Evolutionary conservation across 352 stramenopile species (phyloP).

Genomic region (Globisporangium mamillatum): DNA sequence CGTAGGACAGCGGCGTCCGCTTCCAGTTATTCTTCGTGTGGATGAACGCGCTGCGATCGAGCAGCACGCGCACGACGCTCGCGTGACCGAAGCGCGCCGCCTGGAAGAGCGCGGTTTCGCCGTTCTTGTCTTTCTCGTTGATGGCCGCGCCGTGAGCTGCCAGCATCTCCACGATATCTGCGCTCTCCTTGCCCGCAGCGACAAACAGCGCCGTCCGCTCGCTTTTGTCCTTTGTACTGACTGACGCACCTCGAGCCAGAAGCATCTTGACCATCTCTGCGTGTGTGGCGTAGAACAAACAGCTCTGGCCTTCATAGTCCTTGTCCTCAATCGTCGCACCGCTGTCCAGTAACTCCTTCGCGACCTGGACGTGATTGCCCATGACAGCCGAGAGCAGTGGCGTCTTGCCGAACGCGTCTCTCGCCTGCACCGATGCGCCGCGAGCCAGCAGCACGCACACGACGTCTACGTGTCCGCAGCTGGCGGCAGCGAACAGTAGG

Average conservation of each 20-base stretch:
- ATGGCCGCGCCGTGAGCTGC: constrained; percentile 1
- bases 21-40: constrained; percentile 12
- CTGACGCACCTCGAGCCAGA: constrained; percentile 6
- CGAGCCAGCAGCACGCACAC: constrained; percentile 12
- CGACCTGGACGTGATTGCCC: constrained; percentile 12
- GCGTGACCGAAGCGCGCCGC: constrained; percentile 15
- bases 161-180: constrained; percentile 11
- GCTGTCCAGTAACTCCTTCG: constrained; percentile 3
- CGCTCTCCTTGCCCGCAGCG: constrained; percentile 10
- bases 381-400: constrained; percentile 15
- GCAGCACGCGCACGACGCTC: not conserved
- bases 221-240: constrained; percentile 1
- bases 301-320: constrained; percentile 13
- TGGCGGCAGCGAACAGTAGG: constrained; percentile 16
- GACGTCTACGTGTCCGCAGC: constrained; percentile 13
- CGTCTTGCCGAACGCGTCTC: constrained; percentile 18
- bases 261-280: constrained; percentile 8
- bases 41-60: constrained; percentile 14
- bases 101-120: constrained; percentile 16
- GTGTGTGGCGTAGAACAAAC: constrained; percentile 17
- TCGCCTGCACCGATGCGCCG: constrained; percentile 8
- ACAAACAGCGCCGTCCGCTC: constrained; percentile 18
- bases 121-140: constrained; percentile 17
- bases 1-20: constrained; percentile 15
- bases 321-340: constrained; percentile 7